Base-by-base conservation (phyloP, 305 asterid species). In the Solanum hybrid region DNA sequence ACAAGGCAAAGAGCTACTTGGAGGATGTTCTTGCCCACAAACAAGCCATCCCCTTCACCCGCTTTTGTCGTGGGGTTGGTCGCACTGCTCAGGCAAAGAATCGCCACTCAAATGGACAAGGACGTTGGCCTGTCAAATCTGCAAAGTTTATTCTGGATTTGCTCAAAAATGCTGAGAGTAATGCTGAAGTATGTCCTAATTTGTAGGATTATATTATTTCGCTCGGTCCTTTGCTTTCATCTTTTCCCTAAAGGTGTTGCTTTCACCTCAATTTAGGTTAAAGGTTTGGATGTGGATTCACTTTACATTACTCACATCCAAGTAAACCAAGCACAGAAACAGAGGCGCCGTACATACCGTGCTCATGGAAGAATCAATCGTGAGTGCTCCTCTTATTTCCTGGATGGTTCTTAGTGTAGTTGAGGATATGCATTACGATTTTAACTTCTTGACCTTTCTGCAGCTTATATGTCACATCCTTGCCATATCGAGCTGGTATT, bases 291-390 rank as follows among this genome's bases (percentile, higher is more conserved):
- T 34, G 96, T 95, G 90, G 97, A 95, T 91, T 80, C 94, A 40
- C 96, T 95, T 80, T 93, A 31, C 91, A 95, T 95, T 61, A 94
- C 96, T 78, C 97, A 95, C 93, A 93, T 94, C 88, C 97, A 94
- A 90, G 97, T 95, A 57, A 95, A 95, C 92, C 96, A 95, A 89
- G 97, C 97, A 11, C 95, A 92, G 80, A 95, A 95, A 87, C 97
- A 95, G 86, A 93, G 96, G 83, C 94, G 96, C 13, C 95, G 96
- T n/a, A 95, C 96, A 51, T 95, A 94, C 91, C 95, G 96, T 88
- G 96, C 96, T 11, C 97, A 95, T 73, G 97, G 96, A 80, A 92
- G 97, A 93, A 95, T 95, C 28, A 95, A 95, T 86, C 97, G 96
- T 95, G 84, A 4, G 95, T 88, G 11, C 42, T 13, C 20, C 42